These are phyloP conservation scores for Barnettozyma vustinii DNA, from an alignment of 805 yeast genomes.

Conservation along the genomic window DNA sequence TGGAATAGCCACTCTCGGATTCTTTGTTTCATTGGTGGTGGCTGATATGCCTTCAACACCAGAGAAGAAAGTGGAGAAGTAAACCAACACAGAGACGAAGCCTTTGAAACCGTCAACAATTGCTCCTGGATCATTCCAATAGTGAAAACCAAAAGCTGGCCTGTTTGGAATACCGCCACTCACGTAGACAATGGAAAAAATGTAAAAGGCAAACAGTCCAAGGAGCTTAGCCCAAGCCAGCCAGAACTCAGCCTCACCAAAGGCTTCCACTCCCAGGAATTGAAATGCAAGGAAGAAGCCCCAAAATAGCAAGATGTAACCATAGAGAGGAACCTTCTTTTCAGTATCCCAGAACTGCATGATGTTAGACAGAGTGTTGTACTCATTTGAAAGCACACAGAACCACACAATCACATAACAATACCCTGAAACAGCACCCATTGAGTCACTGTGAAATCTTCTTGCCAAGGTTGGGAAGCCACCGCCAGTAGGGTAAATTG, in stretches of 20 bases:
- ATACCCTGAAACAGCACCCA: conserved; percentile 53
- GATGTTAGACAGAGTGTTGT: conserved; percentile 47
- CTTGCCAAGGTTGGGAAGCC: conserved; percentile 47
- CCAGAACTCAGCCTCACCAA: conserved; percentile 56
- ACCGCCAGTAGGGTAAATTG: conserved; percentile 45
- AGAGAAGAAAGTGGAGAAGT: conserved; percentile 71
- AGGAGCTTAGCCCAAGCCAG: conserved; percentile 45
- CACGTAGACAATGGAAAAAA: conserved; percentile 41
- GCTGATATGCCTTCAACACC: conserved; percentile 75
- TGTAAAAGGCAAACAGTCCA: conserved; percentile 44
- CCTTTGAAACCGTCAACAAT: conserved; percentile 46
- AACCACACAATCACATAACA: conserved; percentile 53
- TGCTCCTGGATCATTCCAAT: conserved; percentile 27
- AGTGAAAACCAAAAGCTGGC: conserved; percentile 31
- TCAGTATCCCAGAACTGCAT: conserved; percentile 40
- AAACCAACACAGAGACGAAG: conserved; percentile 55
- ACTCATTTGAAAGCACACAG: conserved; percentile 52
- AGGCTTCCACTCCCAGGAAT: conserved; percentile 45
- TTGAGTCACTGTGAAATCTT: conserved; percentile 46
- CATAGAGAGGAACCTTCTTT: conserved; percentile 48
- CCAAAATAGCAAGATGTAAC: conserved; percentile 52
- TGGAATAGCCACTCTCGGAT: conserved; percentile 67
- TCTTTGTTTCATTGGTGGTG: conserved; percentile 66
- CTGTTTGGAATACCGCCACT: conserved; percentile 36
- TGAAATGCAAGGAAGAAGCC: conserved; percentile 44